Conservation (phyloP, 2,329 filamentous ascomycete species). For the Colletotrichum echinochloae region DNA sequence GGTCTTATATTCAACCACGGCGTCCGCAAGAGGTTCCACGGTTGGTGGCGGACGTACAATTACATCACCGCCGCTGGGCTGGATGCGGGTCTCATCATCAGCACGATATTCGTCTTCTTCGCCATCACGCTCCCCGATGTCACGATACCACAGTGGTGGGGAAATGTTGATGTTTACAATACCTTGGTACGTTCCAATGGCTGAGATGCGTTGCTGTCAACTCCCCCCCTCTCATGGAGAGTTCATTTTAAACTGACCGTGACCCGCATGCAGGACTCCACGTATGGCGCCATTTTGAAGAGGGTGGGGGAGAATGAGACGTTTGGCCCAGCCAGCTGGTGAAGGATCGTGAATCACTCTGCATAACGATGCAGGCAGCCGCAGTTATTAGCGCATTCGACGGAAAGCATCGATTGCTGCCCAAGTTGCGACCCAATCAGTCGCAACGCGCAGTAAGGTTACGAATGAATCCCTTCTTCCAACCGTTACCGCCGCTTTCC, state of each 20-base stretch:
- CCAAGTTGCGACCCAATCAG: slow-evolving; percentile 33
- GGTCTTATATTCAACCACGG: slow-evolving; percentile 70
- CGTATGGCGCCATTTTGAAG: slow-evolving; percentile 43
- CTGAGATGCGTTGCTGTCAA: slow-evolving; percentile 3
- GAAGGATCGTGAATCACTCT: slow-evolving; percentile 29
- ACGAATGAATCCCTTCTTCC: not conserved
- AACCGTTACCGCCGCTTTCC: not conserved
- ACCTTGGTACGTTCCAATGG: slow-evolving; percentile 44
- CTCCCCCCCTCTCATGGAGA: not conserved
- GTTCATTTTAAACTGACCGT: not conserved
- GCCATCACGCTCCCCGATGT: slow-evolving; percentile 49
- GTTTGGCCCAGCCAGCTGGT: slow-evolving; percentile 51
- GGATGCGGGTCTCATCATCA: slow-evolving; percentile 54
- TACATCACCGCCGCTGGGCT: slow-evolving; percentile 56
- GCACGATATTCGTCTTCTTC: slow-evolving; percentile 50
- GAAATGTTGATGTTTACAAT: slow-evolving; percentile 63
- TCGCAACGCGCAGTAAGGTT: not conserved
- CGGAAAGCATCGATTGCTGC: slow-evolving; percentile 21
- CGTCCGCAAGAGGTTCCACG: slow-evolving; percentile 64
- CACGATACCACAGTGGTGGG: slow-evolving; percentile 57
- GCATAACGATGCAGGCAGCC: slow-evolving; percentile 29
- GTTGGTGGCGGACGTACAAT: slow-evolving; percentile 67
- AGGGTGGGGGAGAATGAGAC: slow-evolving; percentile 44
- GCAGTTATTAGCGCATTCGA: slow-evolving; percentile 28
- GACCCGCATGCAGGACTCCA: slow-evolving; percentile 42